These are phyloP conservation scores for Boletus patriciae DNA, from an alignment of 768 basidiomycete genomes.

Conservation along the genomic window DNA sequence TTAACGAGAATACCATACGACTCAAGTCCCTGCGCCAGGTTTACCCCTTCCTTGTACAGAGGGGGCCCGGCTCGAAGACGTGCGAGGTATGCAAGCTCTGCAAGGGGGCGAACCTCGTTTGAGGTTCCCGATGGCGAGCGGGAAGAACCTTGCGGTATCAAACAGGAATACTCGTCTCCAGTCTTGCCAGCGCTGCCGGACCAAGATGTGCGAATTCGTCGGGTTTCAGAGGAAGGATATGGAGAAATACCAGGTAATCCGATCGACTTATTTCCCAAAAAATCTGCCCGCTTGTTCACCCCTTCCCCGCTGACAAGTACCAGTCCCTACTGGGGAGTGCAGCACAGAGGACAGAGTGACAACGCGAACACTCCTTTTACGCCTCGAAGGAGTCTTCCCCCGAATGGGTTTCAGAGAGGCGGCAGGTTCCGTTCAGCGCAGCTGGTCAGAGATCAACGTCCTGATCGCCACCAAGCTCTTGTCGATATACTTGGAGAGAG, in stretches of 20 bases:
- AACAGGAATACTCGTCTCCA: neutral
- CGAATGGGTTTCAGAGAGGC: constrained; percentile 6
- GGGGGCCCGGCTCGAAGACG: neutral
- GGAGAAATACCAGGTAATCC: neutral
- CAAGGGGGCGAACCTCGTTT: neutral
- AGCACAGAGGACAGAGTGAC: neutral
- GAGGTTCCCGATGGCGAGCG: neutral
- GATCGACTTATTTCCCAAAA: neutral
- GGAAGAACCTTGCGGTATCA: neutral
- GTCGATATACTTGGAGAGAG: constrained; percentile 31
- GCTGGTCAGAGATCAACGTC: neutral
- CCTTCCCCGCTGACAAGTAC: neutral
- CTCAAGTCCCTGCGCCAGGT: neutral
- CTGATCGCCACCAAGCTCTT: constrained; percentile 41
- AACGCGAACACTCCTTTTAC: neutral
- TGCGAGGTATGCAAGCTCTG: neutral
- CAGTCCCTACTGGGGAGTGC: neutral
- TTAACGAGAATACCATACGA: neutral
- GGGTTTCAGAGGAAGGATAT: neutral
- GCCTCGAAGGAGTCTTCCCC: constrained; percentile 2
- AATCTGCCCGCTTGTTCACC: neutral
- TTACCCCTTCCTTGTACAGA: neutral
- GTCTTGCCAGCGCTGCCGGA: neutral
- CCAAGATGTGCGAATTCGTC: neutral
- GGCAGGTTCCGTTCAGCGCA: neutral